phyloP scores from a whole-genome alignment of 2,329 filamentous ascomycete species.

The Penicillium rolfsii region DNA sequence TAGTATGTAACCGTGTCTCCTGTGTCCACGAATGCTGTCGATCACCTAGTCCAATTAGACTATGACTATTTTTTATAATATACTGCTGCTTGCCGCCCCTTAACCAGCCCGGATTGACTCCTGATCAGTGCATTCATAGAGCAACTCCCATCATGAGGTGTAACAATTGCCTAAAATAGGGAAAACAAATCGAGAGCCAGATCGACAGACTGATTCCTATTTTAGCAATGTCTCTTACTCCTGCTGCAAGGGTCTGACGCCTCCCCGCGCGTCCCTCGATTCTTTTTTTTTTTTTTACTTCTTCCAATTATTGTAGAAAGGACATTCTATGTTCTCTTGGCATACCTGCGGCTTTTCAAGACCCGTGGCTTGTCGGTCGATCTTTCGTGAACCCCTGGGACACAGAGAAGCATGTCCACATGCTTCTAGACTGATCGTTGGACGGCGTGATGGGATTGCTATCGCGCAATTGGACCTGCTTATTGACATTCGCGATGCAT shows the following conservation, averaged over 20 bases:
- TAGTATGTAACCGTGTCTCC: background rate
- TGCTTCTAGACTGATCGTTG: background rate
- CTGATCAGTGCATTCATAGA: background rate
- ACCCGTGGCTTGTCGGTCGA: slow-evolving; percentile 8
- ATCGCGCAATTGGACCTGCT: slow-evolving; percentile 10
- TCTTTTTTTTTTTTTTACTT: background rate
- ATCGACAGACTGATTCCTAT: slow-evolving; percentile 5
- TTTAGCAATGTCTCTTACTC: background rate
- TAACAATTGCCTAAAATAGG: background rate
- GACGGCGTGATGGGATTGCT: background rate
- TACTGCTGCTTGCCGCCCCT: background rate
- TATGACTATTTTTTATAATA: background rate
- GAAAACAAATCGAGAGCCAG: background rate
- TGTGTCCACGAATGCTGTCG: background rate
- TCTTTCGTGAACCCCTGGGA: slow-evolving; percentile 5
- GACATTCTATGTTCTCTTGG: background rate
- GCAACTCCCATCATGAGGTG: background rate
- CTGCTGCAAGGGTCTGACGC: slow-evolving; percentile 13
- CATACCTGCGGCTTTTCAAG: slow-evolving; percentile 5
- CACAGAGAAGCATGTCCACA: background rate
- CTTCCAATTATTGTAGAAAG: background rate
- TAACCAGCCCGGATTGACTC: background rate
- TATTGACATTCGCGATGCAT: background rate
- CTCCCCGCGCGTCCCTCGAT: background rate
- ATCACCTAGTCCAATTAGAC: background rate